Conservation (phyloP, 306 rosid genomes). For the Prunus campanulata region DNA sequence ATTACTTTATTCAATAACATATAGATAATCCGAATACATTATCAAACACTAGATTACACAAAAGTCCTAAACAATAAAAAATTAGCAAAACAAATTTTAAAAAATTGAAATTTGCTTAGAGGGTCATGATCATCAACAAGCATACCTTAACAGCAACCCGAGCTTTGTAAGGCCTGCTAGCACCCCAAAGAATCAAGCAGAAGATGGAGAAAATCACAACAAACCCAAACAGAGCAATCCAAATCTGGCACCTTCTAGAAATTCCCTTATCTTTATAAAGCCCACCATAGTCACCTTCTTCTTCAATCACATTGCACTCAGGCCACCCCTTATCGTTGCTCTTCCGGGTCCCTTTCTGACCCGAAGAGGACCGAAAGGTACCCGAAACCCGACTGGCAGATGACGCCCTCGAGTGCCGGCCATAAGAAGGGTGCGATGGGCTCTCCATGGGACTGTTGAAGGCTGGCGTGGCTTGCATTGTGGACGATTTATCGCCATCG, state of each 20-base stretch:
- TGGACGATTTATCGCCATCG: conserved; percentile 69
- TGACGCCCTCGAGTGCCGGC: conserved; percentile 65
- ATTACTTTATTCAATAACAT: neutral
- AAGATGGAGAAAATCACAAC: conserved; percentile 49
- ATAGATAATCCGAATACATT: neutral
- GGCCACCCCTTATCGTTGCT: conserved; percentile 58
- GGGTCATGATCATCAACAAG: no score
- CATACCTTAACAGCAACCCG: conserved; percentile 60
- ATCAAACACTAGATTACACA: neutral
- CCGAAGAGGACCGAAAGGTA: conserved; percentile 32
- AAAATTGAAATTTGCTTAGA: neutral
- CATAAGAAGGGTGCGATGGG: conserved; percentile 68
- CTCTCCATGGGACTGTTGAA: conserved; percentile 59
- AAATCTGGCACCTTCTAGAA: conserved; percentile 48
- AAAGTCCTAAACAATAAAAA: neutral
- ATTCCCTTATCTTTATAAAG: conserved; percentile 27
- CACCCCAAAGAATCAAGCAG: conserved; percentile 70
- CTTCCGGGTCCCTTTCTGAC: conserved; percentile 34
- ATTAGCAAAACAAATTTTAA: no score
- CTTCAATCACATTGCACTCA: conserved; percentile 62
- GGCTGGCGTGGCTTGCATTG: conserved; percentile 53
- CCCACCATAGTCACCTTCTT: conserved; percentile 58
- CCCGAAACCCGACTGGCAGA: conserved; percentile 74
- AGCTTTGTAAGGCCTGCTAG: conserved; percentile 58
- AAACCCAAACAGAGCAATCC: conserved; percentile 51